A percentile compares a stretch with the other conserved stretches of the same genome.
Conservation (phyloP, 1,284 basidiomycete genomes). For the Marasmius fiardii region DNA sequence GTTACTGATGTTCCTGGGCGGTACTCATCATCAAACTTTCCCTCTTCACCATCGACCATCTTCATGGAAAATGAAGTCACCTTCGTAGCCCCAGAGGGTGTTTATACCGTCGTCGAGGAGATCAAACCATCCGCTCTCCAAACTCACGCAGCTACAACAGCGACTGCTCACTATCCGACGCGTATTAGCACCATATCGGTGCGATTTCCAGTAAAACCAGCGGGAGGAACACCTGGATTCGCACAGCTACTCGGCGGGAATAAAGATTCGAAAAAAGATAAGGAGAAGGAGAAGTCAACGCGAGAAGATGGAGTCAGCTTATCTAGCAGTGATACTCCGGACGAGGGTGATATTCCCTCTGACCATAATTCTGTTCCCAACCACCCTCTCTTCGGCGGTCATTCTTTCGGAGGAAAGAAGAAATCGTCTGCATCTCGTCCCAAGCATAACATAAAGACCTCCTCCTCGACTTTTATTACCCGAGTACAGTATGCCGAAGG, state of each 20-base stretch:
- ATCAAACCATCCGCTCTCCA: slow-evolving; percentile 60
- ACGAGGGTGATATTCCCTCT: slow-evolving; percentile 40
- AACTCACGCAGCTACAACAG: slow-evolving; percentile 41
- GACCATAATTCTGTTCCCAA: slow-evolving; percentile 26
- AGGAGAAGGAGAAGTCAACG: slow-evolving; percentile 49
- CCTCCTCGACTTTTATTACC: slow-evolving; percentile 87
- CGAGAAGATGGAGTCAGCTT: slow-evolving; percentile 67
- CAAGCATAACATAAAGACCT: slow-evolving; percentile 85
- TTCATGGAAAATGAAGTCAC: slow-evolving; percentile 76
- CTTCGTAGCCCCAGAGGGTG: slow-evolving; percentile 83
- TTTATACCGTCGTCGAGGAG: slow-evolving; percentile 83
- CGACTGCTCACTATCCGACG: slow-evolving; percentile 55
- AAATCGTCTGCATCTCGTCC: slow-evolving; percentile 60
- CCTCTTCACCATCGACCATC: not conserved
- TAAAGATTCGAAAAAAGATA: slow-evolving; percentile 60
- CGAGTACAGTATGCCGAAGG: slow-evolving; percentile 80
- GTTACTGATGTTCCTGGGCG: not conserved
- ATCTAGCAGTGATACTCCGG: slow-evolving; percentile 73
- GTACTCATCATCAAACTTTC: no score
- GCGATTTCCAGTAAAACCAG: slow-evolving; percentile 60
- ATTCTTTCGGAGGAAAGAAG: slow-evolving; percentile 48
- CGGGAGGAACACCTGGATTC: slow-evolving; percentile 49
- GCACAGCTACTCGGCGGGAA: slow-evolving; percentile 63
- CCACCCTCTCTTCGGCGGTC: not conserved
- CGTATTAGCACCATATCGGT: slow-evolving; percentile 60